Conservation (phyloP, 1,284 basidiomycete species). For the Cutaneotrichosporon sp. region DNA sequence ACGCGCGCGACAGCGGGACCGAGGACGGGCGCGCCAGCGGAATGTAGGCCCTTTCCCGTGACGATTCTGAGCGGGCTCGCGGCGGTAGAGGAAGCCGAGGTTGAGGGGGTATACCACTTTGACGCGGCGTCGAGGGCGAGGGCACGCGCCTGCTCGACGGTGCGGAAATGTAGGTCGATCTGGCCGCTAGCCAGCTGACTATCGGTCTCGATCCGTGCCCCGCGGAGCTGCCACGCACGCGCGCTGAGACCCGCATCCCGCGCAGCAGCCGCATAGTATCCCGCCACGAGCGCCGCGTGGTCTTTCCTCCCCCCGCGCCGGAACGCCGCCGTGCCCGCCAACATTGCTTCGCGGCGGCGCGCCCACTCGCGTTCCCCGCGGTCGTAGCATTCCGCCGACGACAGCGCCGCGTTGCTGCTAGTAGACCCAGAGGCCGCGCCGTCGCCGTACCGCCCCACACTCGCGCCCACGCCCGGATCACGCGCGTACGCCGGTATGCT, state of each 20-base stretch:
- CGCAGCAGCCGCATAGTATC: constrained; percentile 41
- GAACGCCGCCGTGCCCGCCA: constrained; percentile 36
- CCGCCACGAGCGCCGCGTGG: constrained; percentile 27
- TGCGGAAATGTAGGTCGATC: constrained; percentile 31
- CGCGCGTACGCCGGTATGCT: constrained; percentile 34
- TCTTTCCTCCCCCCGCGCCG: constrained; percentile 7
- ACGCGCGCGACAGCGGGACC: constrained; percentile 38
- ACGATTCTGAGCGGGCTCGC: constrained; percentile 39
- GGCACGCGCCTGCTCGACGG: constrained; percentile 32
- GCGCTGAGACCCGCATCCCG: constrained; percentile 30
- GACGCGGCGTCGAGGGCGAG: constrained; percentile 30
- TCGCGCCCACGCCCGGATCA: constrained; percentile 21
- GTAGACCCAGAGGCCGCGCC: too few species aligned
- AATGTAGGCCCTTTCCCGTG: constrained; percentile 45
- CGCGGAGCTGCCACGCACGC: constrained; percentile 36
- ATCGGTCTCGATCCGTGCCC: constrained; percentile 36
- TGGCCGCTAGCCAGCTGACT: constrained; percentile 21
- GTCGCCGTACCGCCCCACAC: not conserved
- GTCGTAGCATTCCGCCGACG: constrained; percentile 29
- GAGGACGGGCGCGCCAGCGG: constrained; percentile 34
- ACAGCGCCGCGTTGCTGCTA: constrained; percentile 9
- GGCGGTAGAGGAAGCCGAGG: constrained; percentile 62
- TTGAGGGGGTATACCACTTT: constrained; percentile 23
- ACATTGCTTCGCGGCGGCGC: constrained; percentile 33
- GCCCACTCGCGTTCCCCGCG: constrained; percentile 28